Conservation (phyloP, 2,329 filamentous ascomycete genomes). For the Volutella citrinella region DNA sequence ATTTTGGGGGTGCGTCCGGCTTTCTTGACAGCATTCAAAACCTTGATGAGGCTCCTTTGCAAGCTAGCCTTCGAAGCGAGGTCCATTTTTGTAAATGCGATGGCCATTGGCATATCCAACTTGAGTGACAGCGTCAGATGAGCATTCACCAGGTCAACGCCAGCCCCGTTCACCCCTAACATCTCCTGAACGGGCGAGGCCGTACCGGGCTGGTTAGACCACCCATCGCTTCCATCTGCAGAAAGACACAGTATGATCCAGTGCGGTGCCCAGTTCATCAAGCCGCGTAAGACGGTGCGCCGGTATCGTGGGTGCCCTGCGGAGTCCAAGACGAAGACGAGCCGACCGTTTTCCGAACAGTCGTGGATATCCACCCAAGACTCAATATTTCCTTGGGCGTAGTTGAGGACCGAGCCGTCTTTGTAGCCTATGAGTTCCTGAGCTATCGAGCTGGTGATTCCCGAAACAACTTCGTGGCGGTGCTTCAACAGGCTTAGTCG, state of each 20-base stretch:
- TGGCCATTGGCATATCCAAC: conserved; percentile 70
- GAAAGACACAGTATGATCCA: conserved; percentile 89
- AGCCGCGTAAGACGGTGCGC: conserved; percentile 80
- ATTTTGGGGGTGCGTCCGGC: conserved; percentile 72
- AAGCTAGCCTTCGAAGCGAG: conserved; percentile 72
- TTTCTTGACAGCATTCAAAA: conserved; percentile 75
- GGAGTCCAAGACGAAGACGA: conserved; percentile 89
- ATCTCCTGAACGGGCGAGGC: conserved; percentile 50
- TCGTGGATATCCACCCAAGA: conserved; percentile 95
- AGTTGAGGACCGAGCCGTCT: conserved; percentile 66
- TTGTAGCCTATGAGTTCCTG: conserved; percentile 90
- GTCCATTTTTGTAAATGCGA: conserved; percentile 90
- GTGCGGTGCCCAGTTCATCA: conserved; percentile 95
- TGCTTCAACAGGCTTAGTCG: conserved; percentile 87
- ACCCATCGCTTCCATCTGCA: conserved; percentile 64
- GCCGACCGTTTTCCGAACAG: conserved; percentile 65
- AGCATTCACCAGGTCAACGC: conserved; percentile 70
- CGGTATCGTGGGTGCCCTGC: conserved; percentile 88
- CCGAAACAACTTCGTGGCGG: conserved; percentile 86
- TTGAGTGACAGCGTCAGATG: conserved; percentile 85
- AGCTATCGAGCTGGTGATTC: conserved; percentile 89
- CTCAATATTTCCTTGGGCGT: conserved; percentile 79
- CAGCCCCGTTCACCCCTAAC: conserved; percentile 47
- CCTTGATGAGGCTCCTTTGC: conserved; percentile 65
- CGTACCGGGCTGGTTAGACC: conserved; percentile 29